A percentile compares a stretch with the other conserved stretches of the same genome.
These are phyloP conservation scores for Lactifluus volemus DNA, from an alignment of 768 basidiomycete species.

Conservation along the genomic window DNA sequence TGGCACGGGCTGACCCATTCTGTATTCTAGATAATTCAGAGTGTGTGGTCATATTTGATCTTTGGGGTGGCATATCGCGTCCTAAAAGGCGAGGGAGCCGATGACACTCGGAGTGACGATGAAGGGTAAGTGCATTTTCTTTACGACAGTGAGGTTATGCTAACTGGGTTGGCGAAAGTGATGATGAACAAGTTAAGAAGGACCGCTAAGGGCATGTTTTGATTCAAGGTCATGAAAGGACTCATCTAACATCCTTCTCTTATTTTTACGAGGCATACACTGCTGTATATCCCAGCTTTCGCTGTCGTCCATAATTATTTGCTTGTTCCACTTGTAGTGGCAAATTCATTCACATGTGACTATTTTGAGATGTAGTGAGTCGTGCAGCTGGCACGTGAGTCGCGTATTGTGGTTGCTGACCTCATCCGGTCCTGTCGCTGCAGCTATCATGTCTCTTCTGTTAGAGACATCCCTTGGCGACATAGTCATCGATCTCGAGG, in stretches of 20 bases:
- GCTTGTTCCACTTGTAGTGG: neutral
- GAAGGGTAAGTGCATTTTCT: conserved; percentile 42
- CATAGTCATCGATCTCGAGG: conserved; percentile 92
- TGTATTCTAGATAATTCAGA: conserved; percentile 49
- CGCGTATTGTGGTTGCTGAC: too few relatives aligned
- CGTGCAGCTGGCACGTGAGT: too few relatives aligned
- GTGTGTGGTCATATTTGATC: conserved; percentile 84
- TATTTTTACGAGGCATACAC: conserved; percentile 2
- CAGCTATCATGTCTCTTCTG: conserved; percentile 76
- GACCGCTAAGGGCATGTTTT: conserved; percentile 21
- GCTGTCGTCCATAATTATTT: neutral
- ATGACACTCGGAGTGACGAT: conserved; percentile 82
- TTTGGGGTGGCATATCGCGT: conserved; percentile 77
- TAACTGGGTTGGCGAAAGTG: conserved; percentile 9
- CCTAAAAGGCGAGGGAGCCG: conserved; percentile 62
- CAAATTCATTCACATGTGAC: neutral
- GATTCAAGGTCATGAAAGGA: neutral
- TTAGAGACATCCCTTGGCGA: conserved; percentile 97
- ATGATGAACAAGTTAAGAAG: conserved; percentile 26
- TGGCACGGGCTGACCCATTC: conserved; percentile 4
- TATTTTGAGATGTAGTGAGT: neutral
- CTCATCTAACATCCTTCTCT: conserved; percentile 1
- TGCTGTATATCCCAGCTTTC: conserved; percentile 4
- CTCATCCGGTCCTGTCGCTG: too few relatives aligned
- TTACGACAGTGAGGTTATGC: too few relatives aligned